These are phyloP conservation scores for Emmonsiellopsis sp. DNA, from an alignment of 2,329 filamentous ascomycete genomes.

Conservation along the genomic window DNA sequence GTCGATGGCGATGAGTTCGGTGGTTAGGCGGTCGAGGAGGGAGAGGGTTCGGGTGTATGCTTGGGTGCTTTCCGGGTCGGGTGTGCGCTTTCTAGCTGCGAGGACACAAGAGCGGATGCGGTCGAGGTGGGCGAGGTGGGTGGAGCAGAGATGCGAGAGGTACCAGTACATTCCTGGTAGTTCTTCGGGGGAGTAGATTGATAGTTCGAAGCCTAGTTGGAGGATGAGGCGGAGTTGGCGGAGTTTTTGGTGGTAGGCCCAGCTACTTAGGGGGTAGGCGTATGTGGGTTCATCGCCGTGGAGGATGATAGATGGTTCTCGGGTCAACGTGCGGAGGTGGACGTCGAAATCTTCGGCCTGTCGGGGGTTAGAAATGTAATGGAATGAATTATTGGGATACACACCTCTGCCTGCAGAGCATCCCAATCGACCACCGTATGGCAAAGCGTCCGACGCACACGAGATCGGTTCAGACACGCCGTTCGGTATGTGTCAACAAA, in stretches of 20 bases:
- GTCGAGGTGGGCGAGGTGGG: slow-evolving; percentile 60
- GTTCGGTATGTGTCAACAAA: slow-evolving; percentile 79
- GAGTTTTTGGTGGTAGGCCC: slow-evolving; percentile 88
- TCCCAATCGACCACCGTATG: slow-evolving; percentile 81
- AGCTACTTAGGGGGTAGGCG: slow-evolving; percentile 70
- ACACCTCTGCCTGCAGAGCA: slow-evolving; percentile 65
- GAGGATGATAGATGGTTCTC: slow-evolving; percentile 52
- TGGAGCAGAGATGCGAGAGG: slow-evolving; percentile 62
- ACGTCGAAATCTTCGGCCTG: slow-evolving; percentile 62
- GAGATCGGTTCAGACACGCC: slow-evolving; percentile 81
- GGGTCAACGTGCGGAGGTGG: slow-evolving; percentile 52
- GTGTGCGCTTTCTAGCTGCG: slow-evolving; percentile 20
- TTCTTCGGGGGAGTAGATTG: slow-evolving; percentile 81
- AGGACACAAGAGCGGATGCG: slow-evolving; percentile 60
- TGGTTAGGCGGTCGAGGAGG: slow-evolving; percentile 51
- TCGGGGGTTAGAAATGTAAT: background rate
- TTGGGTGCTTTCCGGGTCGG: slow-evolving; percentile 12
- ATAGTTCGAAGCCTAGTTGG: slow-evolving; percentile 88
- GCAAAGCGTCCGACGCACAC: slow-evolving; percentile 78
- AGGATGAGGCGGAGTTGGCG: slow-evolving; percentile 77
- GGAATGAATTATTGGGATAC: background rate
- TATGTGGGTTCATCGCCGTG: slow-evolving; percentile 49
- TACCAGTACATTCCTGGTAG: slow-evolving; percentile 87
- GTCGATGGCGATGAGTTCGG: slow-evolving; percentile 56
- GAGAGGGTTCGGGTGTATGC: slow-evolving; percentile 34